Evolutionary conservation across 2,329 filamentous ascomycete genomes (phyloP).

Genomic region (Ascochyta fabae): DNA sequence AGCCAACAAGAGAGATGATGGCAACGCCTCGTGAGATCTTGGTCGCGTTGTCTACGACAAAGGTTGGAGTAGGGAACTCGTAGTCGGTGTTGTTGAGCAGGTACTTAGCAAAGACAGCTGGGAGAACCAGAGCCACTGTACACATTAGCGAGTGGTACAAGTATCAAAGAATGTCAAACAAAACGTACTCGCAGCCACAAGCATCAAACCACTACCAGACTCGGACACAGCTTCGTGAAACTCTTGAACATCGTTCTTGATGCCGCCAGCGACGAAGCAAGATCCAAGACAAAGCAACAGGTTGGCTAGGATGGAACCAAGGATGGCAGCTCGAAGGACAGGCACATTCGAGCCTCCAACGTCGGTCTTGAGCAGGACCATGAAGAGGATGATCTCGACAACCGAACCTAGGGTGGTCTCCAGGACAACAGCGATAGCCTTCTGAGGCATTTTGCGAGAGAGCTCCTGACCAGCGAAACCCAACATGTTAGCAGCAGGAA

Average conservation of each 20-base stretch:
- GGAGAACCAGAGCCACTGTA: conserved; percentile 57
- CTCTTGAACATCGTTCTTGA: conserved; percentile 69
- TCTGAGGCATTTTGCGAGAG: conserved; percentile 72
- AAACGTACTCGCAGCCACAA: conserved; percentile 71
- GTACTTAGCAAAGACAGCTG: conserved; percentile 61
- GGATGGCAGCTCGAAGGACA: conserved; percentile 83
- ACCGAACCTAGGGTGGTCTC: conserved; percentile 71
- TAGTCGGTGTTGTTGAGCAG: conserved; percentile 38
- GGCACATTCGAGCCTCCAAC: conserved; percentile 53
- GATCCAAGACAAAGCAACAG: conserved; percentile 79
- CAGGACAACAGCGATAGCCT: conserved; percentile 69
- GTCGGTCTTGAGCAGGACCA: conserved; percentile 70
- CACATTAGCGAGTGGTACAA: conserved; percentile 18
- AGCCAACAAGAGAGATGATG: conserved; percentile 73
- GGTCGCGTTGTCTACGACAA: conserved; percentile 64
- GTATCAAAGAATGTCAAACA: too few species aligned
- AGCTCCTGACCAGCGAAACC: conserved; percentile 77
- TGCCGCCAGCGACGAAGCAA: conserved; percentile 80
- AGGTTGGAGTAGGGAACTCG: conserved; percentile 56
- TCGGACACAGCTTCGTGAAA: conserved; percentile 81
- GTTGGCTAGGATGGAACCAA: conserved; percentile 83
- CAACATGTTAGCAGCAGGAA: conserved; percentile 76
- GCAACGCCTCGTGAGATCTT: conserved; percentile 74
- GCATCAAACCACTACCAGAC: conserved; percentile 75
- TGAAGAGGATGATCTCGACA: conserved; percentile 84